phyloP scores from a whole-genome alignment of 2,329 filamentous ascomycete species.

The Penicillium brevicompactum region DNA sequence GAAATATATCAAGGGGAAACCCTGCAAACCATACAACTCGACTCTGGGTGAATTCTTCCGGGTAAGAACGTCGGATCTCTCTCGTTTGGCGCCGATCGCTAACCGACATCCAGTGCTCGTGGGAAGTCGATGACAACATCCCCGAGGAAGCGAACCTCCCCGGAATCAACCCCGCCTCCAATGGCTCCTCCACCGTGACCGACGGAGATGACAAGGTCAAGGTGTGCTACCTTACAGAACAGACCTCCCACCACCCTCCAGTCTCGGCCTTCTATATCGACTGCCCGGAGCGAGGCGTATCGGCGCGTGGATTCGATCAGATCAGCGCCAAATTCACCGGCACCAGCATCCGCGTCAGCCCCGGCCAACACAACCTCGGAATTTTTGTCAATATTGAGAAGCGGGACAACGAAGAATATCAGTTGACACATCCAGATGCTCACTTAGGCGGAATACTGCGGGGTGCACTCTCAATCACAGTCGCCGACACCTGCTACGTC shows the following conservation, averaged over 20 bases:
- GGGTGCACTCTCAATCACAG: constrained; percentile 84
- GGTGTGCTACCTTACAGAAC: constrained; percentile 93
- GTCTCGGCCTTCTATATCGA: constrained; percentile 95
- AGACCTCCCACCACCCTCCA: constrained; percentile 96
- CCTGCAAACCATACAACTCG: constrained; percentile 98
- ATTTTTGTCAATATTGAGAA: constrained; percentile 89
- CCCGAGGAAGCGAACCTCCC: constrained; percentile 58
- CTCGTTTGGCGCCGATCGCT: background rate
- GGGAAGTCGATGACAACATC: constrained; percentile 82
- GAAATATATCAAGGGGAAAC: constrained; percentile 98
- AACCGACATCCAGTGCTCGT: constrained; percentile 71
- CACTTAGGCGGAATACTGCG: constrained; percentile 85
- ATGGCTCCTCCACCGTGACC: constrained; percentile 35
- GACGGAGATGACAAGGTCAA: constrained; percentile 60
- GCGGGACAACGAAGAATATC: constrained; percentile 85
- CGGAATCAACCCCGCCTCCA: constrained; percentile 33
- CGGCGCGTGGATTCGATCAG: constrained; percentile 90
- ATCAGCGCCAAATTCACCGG: constrained; percentile 97
- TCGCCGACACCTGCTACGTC: constrained; percentile 85
- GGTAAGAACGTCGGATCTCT: constrained; percentile 52
- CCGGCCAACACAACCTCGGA: constrained; percentile 90
- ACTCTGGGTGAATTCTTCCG: constrained; percentile 96
- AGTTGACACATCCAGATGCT: constrained; percentile 91
- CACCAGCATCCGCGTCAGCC: constrained; percentile 86
- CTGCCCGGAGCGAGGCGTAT: constrained; percentile 87